Conservation (phyloP, 306 rosid genomes). For the Lithocarpus polystachyus region DNA sequence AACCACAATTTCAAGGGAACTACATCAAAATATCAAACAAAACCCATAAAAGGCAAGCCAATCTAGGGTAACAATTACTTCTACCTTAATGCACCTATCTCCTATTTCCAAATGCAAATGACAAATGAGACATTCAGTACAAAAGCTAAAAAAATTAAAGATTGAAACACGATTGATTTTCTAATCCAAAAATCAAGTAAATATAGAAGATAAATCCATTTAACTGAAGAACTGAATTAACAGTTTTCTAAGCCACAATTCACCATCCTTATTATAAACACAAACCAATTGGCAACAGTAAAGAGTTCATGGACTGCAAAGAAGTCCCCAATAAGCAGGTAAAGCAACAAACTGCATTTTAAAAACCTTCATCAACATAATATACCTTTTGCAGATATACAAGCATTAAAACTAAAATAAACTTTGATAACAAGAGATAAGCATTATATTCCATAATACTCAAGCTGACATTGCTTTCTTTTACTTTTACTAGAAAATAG, state of each 20-base stretch:
- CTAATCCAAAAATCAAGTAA: slow-evolving; percentile 12
- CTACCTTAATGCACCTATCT: too few species aligned
- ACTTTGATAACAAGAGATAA: slow-evolving; percentile 3
- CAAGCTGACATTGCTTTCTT: background rate
- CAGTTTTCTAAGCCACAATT: slow-evolving; percentile 19
- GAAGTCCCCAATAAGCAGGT: slow-evolving; percentile 11
- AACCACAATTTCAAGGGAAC: too few species aligned
- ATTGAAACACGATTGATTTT: background rate
- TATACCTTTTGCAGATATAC: background rate
- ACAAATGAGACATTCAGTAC: too few species aligned
- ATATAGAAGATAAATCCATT: slow-evolving; percentile 3
- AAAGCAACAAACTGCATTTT: slow-evolving; percentile 16
- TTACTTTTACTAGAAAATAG: background rate
- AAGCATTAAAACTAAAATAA: background rate
- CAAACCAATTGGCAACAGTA: slow-evolving; percentile 27
- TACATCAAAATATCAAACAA: too few species aligned
- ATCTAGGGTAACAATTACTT: too few species aligned
- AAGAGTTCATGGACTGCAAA: slow-evolving; percentile 17
- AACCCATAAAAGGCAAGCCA: too few species aligned
- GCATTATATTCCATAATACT: background rate
- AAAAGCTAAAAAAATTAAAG: too few species aligned
- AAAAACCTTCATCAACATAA: slow-evolving; percentile 19
- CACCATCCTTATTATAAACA: slow-evolving; percentile 19
- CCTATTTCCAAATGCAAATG: too few species aligned
- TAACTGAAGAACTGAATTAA: slow-evolving; percentile 1